Evolutionary conservation across 2,329 filamentous ascomycete species (phyloP), one percentile per base, ranked within the genome.

Genomic region (Fusarium tupiense): DNA sequence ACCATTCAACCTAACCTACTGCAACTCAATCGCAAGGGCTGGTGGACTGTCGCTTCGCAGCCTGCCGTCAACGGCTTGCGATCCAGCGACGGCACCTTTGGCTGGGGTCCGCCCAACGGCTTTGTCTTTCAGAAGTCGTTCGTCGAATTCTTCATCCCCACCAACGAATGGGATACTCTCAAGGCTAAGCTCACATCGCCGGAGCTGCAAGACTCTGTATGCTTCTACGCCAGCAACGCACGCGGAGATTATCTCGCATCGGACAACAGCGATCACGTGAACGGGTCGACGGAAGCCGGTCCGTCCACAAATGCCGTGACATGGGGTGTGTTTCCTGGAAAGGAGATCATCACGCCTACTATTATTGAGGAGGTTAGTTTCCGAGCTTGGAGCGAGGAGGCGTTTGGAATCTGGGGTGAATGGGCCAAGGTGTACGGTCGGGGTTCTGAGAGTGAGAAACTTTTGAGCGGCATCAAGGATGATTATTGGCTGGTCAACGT

Each of bases 111-210:
- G 1, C 90, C 89, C 57, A 92, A 95, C 78, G 96, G 96, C 24
- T 98, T 97, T 81, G 95, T 98, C 54, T 99, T 98, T 86, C 96
- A 99, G 80, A 99, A 98, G 84, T 93, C 96, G 0, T 99, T 99
- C 82, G 95, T 99, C 59, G 96, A 99, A 82, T 94, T 98, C 84
- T 99, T 99, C 87, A 85, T 97, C 66, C 91, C 95, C 0, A 84
- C 87, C 0, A 82, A 88, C 1, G 93, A 96, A 81, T 98, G 95
- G 91, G 82, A 85, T 22, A 81, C 81, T 3, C 87, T 99, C 38
- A 88, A 89, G 72, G 86, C 87, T 8, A 89, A 90, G 67, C 89
- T 98, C 50, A 80, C 83, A 60, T 84, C 84, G 17, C 83, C 89
- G 41, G 90, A 90, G 61, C 84, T 90, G 22, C 87, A 90, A 56